phyloP scores from a whole-genome alignment of 257 asterid species.

The Salvia splendens region DNA sequence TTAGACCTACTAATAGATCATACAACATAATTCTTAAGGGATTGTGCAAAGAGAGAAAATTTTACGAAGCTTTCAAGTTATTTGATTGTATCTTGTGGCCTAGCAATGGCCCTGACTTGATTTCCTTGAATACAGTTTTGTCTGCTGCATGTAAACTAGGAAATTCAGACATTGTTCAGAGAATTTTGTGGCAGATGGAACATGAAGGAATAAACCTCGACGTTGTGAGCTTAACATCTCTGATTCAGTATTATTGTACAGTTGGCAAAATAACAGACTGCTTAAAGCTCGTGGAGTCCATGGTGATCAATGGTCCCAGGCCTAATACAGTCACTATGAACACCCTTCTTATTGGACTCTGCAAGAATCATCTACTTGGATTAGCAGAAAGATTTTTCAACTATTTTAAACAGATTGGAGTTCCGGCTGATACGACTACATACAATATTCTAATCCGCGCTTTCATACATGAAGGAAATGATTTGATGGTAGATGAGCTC shows the following conservation, averaged over 20 bases:
- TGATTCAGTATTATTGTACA: constrained; percentile 50
- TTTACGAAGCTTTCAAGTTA: constrained; percentile 44
- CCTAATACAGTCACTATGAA: constrained; percentile 52
- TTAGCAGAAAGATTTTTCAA: constrained; percentile 41
- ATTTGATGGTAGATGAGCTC: constrained; percentile 42
- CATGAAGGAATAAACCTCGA: constrained; percentile 47
- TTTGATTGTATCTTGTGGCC: constrained; percentile 49
- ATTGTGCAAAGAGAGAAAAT: constrained; percentile 46
- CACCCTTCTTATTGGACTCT: constrained; percentile 51
- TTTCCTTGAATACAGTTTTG: constrained; percentile 57
- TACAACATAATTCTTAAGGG: constrained; percentile 60
- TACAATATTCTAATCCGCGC: constrained; percentile 59
- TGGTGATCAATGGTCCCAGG: constrained; percentile 44
- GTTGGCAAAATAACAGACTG: constrained; percentile 40
- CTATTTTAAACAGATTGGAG: constrained; percentile 40
- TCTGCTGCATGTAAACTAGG: constrained; percentile 60
- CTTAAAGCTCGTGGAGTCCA: constrained; percentile 45
- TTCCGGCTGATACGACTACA: constrained; percentile 48
- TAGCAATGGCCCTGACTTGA: constrained; percentile 49
- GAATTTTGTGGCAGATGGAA: constrained; percentile 49
- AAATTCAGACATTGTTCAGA: constrained; percentile 37
- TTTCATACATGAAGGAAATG: constrained; percentile 44
- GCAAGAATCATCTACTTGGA: constrained; percentile 48
- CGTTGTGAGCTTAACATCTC: constrained; percentile 50
- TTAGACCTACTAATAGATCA: constrained; percentile 49